Evolutionary conservation across 2,329 filamentous ascomycete genomes (phyloP).

Genomic region (Orbilia ellipsospora): DNA sequence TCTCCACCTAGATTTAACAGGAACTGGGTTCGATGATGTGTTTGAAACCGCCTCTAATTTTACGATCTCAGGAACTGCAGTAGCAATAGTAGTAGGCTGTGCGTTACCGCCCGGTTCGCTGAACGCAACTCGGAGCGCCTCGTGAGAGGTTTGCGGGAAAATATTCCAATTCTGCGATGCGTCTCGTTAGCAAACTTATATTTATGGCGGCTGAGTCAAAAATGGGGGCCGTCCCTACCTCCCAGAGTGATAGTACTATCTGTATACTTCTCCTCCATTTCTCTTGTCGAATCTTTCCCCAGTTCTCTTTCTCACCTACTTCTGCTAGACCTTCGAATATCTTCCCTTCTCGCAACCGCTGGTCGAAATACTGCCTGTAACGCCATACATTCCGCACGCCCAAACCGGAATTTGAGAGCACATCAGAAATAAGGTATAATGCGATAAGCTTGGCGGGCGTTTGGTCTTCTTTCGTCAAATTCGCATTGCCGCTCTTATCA

Average conservation of each 20-base stretch:
- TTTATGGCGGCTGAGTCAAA: neutral
- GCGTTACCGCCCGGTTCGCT: slow-evolving; percentile 73
- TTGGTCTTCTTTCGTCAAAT: slow-evolving; percentile 69
- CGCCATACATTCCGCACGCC: slow-evolving; percentile 87
- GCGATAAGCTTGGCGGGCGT: slow-evolving; percentile 81
- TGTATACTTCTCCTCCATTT: slow-evolving; percentile 84
- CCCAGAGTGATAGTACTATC: slow-evolving; percentile 76
- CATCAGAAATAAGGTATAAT: slow-evolving; percentile 82
- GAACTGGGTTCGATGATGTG: slow-evolving; percentile 28
- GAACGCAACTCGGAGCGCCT: slow-evolving; percentile 76
- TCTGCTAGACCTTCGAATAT: slow-evolving; percentile 80
- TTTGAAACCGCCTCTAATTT: slow-evolving; percentile 14
- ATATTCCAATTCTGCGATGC: slow-evolving; percentile 66
- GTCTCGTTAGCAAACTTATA: neutral
- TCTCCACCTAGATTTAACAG: slow-evolving; percentile 42
- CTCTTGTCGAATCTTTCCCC: slow-evolving; percentile 83
- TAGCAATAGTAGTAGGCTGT: slow-evolving; percentile 7
- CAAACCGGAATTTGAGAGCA: slow-evolving; percentile 81
- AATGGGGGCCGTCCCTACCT: slow-evolving; percentile 60
- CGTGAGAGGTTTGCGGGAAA: slow-evolving; percentile 79
- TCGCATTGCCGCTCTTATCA: slow-evolving; percentile 62
- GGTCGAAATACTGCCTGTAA: slow-evolving; percentile 82
- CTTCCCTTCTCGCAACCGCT: slow-evolving; percentile 73
- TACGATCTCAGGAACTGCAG: slow-evolving; percentile 2
- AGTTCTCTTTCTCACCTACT: slow-evolving; percentile 76